Percentiles rank a stretch among this genome's conserved stretches.
These are phyloP conservation scores for Trichoderma sp. DNA, from an alignment of 2,329 filamentous ascomycete species.

Conservation along the genomic window DNA sequence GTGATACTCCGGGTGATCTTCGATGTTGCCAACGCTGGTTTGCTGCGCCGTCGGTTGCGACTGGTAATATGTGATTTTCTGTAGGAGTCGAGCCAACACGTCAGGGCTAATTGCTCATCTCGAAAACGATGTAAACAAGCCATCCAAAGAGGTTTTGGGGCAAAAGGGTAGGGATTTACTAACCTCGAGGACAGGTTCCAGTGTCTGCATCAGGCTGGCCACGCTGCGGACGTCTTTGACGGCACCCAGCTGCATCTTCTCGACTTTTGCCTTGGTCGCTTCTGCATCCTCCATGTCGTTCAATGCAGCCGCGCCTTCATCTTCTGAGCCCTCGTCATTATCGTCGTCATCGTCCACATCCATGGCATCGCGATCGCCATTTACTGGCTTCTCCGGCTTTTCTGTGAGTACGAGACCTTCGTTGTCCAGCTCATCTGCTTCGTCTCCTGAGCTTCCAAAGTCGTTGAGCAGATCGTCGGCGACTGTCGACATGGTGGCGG, in stretches of 20 bases:
- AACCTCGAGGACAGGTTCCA: constrained; percentile 80
- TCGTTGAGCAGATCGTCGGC: constrained; percentile 91
- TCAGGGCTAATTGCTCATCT: constrained; percentile 62
- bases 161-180: constrained; percentile 38
- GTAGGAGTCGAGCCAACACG: constrained; percentile 45
- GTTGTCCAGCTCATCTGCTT: constrained; percentile 62
- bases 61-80: constrained; percentile 81
- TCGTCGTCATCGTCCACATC: constrained; percentile 49
- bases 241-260: constrained; percentile 73
- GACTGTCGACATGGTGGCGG: constrained; percentile 72
- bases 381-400: constrained; percentile 38
- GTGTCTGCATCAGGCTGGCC: constrained; percentile 73
- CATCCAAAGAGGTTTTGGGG: constrained; percentile 27
- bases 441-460: constrained; percentile 62
- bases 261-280: constrained; percentile 72
- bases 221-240: constrained; percentile 79
- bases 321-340: constrained; percentile 53
- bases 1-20: constrained; percentile 89
- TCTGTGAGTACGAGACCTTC: constrained; percentile 46
- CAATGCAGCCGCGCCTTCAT: constrained; percentile 52
- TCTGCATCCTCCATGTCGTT: constrained; percentile 62
- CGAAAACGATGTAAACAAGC: constrained; percentile 58
- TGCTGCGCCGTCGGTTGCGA: constrained; percentile 63
- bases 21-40: constrained; percentile 73
- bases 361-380: constrained; percentile 44